These are phyloP conservation scores for Porphyrellus cyaneotinctus DNA, from an alignment of 768 basidiomycete genomes.

Conservation along the genomic window DNA sequence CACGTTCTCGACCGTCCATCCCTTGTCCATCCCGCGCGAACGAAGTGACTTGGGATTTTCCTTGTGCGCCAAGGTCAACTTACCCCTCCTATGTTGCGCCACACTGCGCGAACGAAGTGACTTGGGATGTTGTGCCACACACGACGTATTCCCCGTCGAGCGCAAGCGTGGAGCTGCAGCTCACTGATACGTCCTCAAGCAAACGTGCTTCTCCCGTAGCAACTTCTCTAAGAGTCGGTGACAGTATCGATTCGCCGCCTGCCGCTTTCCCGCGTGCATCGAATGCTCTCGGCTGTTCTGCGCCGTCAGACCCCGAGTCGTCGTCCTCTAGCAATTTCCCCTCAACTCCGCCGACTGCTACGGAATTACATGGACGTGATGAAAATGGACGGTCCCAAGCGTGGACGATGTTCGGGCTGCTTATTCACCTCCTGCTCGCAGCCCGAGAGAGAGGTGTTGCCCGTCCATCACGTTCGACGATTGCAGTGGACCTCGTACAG, in stretches of 20 bases:
- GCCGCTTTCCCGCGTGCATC: conserved; percentile 2
- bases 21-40: neutral
- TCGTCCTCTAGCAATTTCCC: conserved; percentile 1
- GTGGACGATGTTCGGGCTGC: conserved; percentile 30
- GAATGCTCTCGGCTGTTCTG: neutral
- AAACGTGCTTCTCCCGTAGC: neutral
- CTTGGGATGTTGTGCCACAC: conserved; percentile 1
- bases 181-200: conserved; percentile 1
- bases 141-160: conserved; percentile 5
- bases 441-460: conserved; percentile 27
- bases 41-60: neutral
- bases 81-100: neutral
- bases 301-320: neutral
- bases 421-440: conserved; percentile 22
- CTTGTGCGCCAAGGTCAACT: conserved; percentile 3
- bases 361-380: neutral
- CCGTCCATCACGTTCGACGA: conserved; percentile 36
- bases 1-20: neutral
- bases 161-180: conserved; percentile 7
- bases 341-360: conserved; percentile 4
- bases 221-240: neutral
- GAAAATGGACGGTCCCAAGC: conserved; percentile 8
- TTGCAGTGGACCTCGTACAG: conserved; percentile 35
- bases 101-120: too few relatives aligned
- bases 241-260: conserved; percentile 2